Conservation (phyloP, 345 rosid genomes). For the Eucalyptus grandis region DNA sequence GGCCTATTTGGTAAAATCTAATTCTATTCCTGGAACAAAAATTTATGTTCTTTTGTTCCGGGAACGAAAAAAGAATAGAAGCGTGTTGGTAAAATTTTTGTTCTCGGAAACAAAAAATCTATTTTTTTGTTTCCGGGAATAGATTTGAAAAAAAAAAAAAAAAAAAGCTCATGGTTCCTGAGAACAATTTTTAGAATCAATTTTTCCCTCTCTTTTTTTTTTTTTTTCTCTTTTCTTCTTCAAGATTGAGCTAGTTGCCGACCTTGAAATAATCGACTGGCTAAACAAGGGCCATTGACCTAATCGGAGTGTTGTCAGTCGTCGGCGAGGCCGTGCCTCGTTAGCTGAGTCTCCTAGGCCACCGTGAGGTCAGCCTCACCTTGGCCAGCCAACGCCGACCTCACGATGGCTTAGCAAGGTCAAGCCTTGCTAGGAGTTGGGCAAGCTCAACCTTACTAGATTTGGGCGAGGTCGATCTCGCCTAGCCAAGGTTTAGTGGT, state of each 20-base stretch:
- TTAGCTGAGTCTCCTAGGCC: rapidly evolving
- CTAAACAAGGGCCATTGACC: no score
- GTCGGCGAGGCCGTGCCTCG: rapidly evolving
- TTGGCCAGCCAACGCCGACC: rapidly evolving
- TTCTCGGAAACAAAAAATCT: no score
- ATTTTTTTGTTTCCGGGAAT: rapidly evolving
- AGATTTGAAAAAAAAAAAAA: no score
- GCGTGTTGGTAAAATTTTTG: rapidly evolving
- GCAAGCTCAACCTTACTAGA: no score
- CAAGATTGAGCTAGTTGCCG: rapidly evolving
- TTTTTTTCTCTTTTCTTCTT: no score
- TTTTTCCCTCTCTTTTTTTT: rapidly evolving
- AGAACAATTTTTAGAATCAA: no score
- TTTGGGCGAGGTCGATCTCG: no score
- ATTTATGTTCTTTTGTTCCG: rapidly evolving
- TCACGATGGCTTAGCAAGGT: no score
- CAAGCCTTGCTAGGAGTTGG: rapidly evolving
- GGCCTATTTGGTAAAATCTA: no score
- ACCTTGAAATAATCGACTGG: rapidly evolving
- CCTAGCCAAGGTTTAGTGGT: no score
- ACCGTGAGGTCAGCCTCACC: rapidly evolving
- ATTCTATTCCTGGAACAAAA: rapidly evolving
- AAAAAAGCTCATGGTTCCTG: no score
- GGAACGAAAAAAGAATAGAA: no score
- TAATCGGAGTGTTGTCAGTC: rapidly evolving